Base-by-base conservation (phyloP, 176 grass and related monocot species). In the Ensete ventricosum region DNA sequence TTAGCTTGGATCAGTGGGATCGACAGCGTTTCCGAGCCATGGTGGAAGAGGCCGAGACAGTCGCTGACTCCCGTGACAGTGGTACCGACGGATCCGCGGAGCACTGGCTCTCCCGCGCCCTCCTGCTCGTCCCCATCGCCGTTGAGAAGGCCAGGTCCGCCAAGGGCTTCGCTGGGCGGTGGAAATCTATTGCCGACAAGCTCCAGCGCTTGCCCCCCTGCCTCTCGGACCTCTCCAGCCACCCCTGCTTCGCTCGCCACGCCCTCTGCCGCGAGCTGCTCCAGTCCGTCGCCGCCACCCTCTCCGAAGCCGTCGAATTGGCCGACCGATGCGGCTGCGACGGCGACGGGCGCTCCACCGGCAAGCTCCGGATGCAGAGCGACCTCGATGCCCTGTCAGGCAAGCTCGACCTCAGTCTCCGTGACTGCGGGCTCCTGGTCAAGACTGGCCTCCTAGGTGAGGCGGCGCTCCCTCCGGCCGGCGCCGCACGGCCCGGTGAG, bases 401-500 rank as follows among this genome's bases (percentile, higher is more conserved):
- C 53, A 94, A 95, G 80, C 84, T 99, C 69, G 96, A 95, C 62
- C 90, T 99, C 1, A 91, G 91, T 78, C 86, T 99, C 64, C 76
- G 91, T 19, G 91, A 99, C n/a, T 99, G 96, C 16, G 74, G 66
- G 3, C 91, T 99, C 13, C 86, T 99, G 9, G 78, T 99, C 77
- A 99, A 99, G 91, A 95, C 96, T 0, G 96, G 96, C 0, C 91
- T 99, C 19, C 79, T 99, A 6, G 86, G 84, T 1, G 96, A 89
- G 53, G 86, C 81, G 11, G 82, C 90, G 22, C 57, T 77, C 58
- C 73, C 88, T 6, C 62, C 51, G 0, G 3, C 23, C 55, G 9
- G 86, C 63, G 82, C 69, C 29, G 9, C 52, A 54, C 17, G 29
- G 53, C 9, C 69, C 58, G 7, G 14, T 11, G 48, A 77, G 65